Conservation (phyloP, 2,329 filamentous ascomycete genomes). For the Claviceps pazoutovae region DNA sequence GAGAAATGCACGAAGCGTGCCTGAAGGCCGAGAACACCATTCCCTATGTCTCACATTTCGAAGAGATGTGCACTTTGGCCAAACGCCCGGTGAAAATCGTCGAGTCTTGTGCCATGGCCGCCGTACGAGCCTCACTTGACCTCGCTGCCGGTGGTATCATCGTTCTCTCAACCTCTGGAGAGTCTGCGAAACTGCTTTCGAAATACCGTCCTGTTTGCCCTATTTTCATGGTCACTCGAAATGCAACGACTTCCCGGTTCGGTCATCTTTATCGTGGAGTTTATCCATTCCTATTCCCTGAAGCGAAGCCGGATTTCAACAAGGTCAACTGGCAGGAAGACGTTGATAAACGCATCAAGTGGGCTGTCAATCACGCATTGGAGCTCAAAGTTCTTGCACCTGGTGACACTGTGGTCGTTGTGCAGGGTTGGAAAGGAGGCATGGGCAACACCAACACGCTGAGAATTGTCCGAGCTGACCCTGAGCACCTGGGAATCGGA, state of each 20-base stretch:
- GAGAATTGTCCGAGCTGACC: constrained; percentile 48
- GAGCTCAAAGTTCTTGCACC: constrained; percentile 62
- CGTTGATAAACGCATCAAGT: constrained; percentile 93
- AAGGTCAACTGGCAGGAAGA: constrained; percentile 96
- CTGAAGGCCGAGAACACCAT: constrained; percentile 94
- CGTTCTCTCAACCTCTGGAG: constrained; percentile 88
- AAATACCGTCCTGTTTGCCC: constrained; percentile 98
- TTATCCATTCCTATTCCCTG: constrained; percentile 90
- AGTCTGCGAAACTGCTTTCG: constrained; percentile 86
- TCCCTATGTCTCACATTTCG: constrained; percentile 90
- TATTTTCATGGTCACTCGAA: constrained; percentile 98
- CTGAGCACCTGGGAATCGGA: constrained; percentile 43
- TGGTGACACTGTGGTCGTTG: constrained; percentile 66
- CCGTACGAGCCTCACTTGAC: constrained; percentile 88
- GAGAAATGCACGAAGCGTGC: constrained; percentile 97
- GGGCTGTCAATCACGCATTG: constrained; percentile 80
- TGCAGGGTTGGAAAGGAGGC: constrained; percentile 83
- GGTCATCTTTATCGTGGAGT: constrained; percentile 94
- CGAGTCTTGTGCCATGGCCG: constrained; percentile 94
- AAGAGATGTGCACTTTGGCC: constrained; percentile 78
- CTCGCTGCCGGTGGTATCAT: constrained; percentile 94
- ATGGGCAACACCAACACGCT: constrained; percentile 85
- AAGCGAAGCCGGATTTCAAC: constrained; percentile 88
- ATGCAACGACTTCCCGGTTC: constrained; percentile 70
- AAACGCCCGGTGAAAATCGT: constrained; percentile 73